A percentile compares a stretch with the other conserved stretches of the same genome.
phyloP scores from a whole-genome alignment of 805 yeast genomes.

The Pichia californica region DNA sequence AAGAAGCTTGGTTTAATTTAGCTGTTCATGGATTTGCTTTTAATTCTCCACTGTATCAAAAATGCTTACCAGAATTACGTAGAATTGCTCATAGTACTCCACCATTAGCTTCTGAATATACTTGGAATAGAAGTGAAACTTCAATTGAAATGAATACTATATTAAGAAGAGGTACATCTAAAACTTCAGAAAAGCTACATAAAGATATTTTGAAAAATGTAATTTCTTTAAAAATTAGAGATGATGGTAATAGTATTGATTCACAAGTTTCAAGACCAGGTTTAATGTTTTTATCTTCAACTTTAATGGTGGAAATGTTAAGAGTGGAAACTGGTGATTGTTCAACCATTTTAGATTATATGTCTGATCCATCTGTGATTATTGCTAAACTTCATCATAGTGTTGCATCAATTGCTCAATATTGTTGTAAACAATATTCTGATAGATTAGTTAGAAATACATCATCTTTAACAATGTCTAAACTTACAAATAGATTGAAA shows the following conservation, averaged over 20 bases:
- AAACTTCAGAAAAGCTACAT: constrained; percentile 71
- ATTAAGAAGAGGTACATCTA: constrained; percentile 81
- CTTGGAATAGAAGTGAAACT: constrained; percentile 81
- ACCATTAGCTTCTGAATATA: constrained; percentile 74
- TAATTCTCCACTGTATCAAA: constrained; percentile 46
- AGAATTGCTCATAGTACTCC: constrained; percentile 84
- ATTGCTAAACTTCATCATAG: constrained; percentile 62
- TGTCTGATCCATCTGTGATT: constrained; percentile 77
- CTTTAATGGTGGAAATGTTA: constrained; percentile 69
- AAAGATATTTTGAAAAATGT: constrained; percentile 49
- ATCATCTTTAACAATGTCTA: constrained; percentile 48
- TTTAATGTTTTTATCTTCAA: constrained; percentile 80
- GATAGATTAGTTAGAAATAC: constrained; percentile 48
- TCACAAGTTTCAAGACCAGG: constrained; percentile 59
- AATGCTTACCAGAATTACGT: constrained; percentile 44
- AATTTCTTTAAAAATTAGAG: constrained; percentile 45
- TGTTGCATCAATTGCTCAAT: constrained; percentile 58
- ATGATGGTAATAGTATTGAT: constrained; percentile 29
- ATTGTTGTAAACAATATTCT: constrained; percentile 52
- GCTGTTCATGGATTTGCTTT: constrained; percentile 84
- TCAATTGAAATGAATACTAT: constrained; percentile 89
- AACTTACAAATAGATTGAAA: constrained; percentile 63
- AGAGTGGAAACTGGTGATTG: constrained; percentile 79
- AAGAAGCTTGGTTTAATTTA: constrained; percentile 92
- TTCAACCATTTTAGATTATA: constrained; percentile 67